Evolutionary conservation across 176 grass and related monocot species (phyloP), one percentile per base, ranked within the genome.

Genomic region (Rhynchospora breviuscula): DNA sequence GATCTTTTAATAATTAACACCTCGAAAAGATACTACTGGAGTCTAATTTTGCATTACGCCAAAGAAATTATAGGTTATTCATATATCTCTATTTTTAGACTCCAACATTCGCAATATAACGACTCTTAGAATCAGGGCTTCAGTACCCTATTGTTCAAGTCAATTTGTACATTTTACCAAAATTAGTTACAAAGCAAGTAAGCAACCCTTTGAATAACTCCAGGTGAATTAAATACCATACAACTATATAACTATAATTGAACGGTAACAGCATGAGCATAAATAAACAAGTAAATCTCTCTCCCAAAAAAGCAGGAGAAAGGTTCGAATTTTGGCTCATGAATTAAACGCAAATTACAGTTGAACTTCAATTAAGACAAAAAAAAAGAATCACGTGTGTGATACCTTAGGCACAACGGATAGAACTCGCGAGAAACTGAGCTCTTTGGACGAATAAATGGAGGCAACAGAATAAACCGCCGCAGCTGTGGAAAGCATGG

Each of bases 391-490:
- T 6, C 21, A 35, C 22, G 12, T 31, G 45, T 46, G 49, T 54
- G 59, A 10, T 67, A 82, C 80, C 63, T 82, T 90, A 0, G 96
- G 96, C 19, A 98, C 96, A 31, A 98, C 96, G 78, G 91, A 87
- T 69, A 98, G 85, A 3, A 98, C 96, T 2, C 87, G 29, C 3
- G 93, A 87, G 92, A 98, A 95, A 85, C 92, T 29, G 80, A 98
- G 93, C 2, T 92, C 89, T 81, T 94, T 94, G 61, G 88, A 86
- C 68, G 96, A 90, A 90, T 98, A 98, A 84, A 95, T 65, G 86
- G 93, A 95, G 1, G 93, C 96, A 77, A 98, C 93, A 67, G 93
- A 89, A 87, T 91, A 98, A 90, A 98, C 93, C 18, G 89, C 88
- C 26, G 91, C 91, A 48, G 93, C 88, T 61, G 93, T 95, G 87